Conservation (phyloP, 768 basidiomycete genomes). For the Suillus spraguei region DNA sequence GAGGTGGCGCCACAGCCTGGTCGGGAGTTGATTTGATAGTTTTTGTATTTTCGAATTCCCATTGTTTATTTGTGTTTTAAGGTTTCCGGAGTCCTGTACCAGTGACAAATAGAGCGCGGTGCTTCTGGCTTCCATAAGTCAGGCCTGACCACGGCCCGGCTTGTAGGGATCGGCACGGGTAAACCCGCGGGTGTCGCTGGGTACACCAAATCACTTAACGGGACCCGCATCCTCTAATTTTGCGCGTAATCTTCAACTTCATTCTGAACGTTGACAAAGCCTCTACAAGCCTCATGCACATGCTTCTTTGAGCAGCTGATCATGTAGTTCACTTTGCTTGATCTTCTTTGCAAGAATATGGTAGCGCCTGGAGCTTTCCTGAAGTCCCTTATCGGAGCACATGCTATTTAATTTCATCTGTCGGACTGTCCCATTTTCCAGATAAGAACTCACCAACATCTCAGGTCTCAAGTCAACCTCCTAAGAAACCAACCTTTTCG, state of each 20-base stretch:
- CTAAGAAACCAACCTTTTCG: background rate
- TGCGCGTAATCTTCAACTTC: background rate
- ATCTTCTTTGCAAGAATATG: constrained; percentile 2
- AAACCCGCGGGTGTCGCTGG: too few relatives aligned
- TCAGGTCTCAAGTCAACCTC: background rate
- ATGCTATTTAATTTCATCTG: background rate
- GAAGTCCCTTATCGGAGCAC: background rate
- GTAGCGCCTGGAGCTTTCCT: background rate
- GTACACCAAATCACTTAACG: background rate
- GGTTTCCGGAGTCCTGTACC: too few relatives aligned
- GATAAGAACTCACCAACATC: background rate
- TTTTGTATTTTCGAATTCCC: too few relatives aligned
- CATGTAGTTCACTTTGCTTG: background rate
- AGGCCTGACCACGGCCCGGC: too few relatives aligned
- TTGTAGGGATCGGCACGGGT: too few relatives aligned
- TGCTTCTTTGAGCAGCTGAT: constrained; percentile 5
- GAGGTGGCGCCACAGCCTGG: too few relatives aligned
- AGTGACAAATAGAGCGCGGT: too few relatives aligned
- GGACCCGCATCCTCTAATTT: background rate
- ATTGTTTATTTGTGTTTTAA: too few relatives aligned
- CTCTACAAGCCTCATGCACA: constrained; percentile 3
- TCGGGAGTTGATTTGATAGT: too few relatives aligned
- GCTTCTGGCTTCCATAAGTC: too few relatives aligned
- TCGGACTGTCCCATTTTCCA: background rate
- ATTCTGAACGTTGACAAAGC: background rate